phyloP scores from a whole-genome alignment of 495 filamentous ascomycete genomes.

The Xeromyces bisporus region DNA sequence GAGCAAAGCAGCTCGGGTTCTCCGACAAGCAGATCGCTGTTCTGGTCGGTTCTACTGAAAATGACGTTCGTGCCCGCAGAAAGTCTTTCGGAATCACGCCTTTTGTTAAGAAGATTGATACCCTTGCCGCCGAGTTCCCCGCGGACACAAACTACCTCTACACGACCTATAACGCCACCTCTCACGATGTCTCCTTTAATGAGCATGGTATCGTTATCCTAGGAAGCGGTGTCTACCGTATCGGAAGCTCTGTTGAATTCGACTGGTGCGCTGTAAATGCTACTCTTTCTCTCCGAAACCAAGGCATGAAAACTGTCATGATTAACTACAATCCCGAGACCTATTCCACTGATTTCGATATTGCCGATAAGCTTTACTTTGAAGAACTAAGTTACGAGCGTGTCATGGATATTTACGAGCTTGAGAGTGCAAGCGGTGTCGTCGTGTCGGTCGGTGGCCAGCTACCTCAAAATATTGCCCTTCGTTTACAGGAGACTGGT shows the following conservation, averaged over 20 bases:
- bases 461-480: slow-evolving; percentile 91
- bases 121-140: slow-evolving; percentile 94
- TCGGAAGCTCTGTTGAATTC: slow-evolving; percentile 94
- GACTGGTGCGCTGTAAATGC: slow-evolving; percentile 98
- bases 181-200: slow-evolving; percentile 88
- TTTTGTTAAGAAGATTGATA: slow-evolving; percentile 97
- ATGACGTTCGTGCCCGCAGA: slow-evolving; percentile 72
- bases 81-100: slow-evolving; percentile 71
- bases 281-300: slow-evolving; percentile 63
- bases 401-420: slow-evolving; percentile 97
- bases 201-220: slow-evolving; percentile 83
- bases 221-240: slow-evolving; percentile 89
- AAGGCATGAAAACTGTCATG: slow-evolving; percentile 97
- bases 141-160: slow-evolving; percentile 94
- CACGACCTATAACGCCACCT: slow-evolving; percentile 94
- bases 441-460: slow-evolving; percentile 93
- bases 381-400: slow-evolving; percentile 94
- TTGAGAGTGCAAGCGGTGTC: slow-evolving; percentile 73
- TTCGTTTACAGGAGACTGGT: slow-evolving; percentile 82
- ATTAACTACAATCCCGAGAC: slow-evolving; percentile 96
- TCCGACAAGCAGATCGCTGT: slow-evolving; percentile 87
- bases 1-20: slow-evolving; percentile 95
- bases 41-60: slow-evolving; percentile 71
- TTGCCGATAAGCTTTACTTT: slow-evolving; percentile 90
- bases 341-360: slow-evolving; percentile 77